These are phyloP conservation scores for Diaporthe citri DNA, from an alignment of 2,329 filamentous ascomycete species.

Conservation along the genomic window DNA sequence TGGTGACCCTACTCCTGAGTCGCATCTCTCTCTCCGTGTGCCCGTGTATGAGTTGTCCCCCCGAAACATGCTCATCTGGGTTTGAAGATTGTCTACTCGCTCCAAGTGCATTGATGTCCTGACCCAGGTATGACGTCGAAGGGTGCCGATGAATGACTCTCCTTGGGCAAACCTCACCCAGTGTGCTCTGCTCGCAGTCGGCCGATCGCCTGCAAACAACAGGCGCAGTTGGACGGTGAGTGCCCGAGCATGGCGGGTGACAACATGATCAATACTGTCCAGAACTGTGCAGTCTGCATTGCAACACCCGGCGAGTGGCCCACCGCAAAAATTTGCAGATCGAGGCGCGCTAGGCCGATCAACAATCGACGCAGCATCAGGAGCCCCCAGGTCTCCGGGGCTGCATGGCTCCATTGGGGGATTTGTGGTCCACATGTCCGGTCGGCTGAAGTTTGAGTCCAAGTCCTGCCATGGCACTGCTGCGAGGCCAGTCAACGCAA, in stretches of 20 bases:
- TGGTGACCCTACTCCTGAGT: constrained; percentile 20
- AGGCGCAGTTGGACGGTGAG: constrained; percentile 1
- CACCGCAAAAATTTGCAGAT: constrained; percentile 29
- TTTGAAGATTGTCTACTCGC: constrained; percentile 6
- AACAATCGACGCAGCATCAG: background rate
- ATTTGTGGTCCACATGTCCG: constrained; percentile 13
- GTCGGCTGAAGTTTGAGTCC: constrained; percentile 28
- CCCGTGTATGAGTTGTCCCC: background rate
- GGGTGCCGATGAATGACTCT: background rate
- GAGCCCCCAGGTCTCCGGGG: background rate
- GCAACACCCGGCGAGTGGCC: constrained; percentile 15
- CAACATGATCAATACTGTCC: constrained; percentile 13
- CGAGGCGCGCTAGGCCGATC: constrained; percentile 28
- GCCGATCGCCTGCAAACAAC: constrained; percentile 20
- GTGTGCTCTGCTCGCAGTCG: constrained; percentile 20
- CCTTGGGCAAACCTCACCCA: background rate
- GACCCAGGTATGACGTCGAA: constrained; percentile 4
- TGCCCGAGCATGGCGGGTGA: constrained; percentile 8
- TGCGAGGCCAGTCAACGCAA: constrained; percentile 6
- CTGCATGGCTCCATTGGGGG: background rate
- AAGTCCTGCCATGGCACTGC: constrained; percentile 7
- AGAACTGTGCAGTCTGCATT: constrained; percentile 6
- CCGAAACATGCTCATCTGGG: constrained; percentile 29
- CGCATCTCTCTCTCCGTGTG: constrained; percentile 1
- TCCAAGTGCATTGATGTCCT: constrained; percentile 3